Base-by-base conservation (phyloP, 2,329 filamentous ascomycete species). In the Hypoxylon sp. region DNA sequence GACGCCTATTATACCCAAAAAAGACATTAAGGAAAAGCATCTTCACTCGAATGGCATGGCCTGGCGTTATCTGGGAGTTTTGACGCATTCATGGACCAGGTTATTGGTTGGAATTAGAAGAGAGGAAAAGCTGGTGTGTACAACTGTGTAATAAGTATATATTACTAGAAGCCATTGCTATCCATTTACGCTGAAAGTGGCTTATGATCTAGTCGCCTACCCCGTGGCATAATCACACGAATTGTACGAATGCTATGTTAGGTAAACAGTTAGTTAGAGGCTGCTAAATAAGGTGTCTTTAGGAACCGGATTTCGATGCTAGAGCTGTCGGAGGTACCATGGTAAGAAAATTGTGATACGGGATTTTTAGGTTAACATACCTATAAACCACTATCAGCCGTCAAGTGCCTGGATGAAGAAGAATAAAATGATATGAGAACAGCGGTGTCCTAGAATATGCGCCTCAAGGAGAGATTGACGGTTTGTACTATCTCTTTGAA, bases 1-100 rank as follows among this genome's bases (percentile, higher is more conserved):
- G 46, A 17, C 46, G 59, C 47, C 46, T 37, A 50, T 47, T 59
- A 62, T 58, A 58, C 65, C 57, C 55, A 37, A 48, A 19, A 31
- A 54, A 55, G 33, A 39, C 26, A 47, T 67, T 50, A 51, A 58
- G 79, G 76, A 78, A 81, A 79, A 81, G 81, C 81, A 84, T 85
- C 83, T 85, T 85, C 83, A 85, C 84, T 85, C 83, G 82, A 83
- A 78, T 78, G 78, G 84, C 84, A 85, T 86, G 81, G 84, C 83
- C 82, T 74, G 84, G 84, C 83, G 83, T 85, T 85, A 65, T 78
- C 37, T 63, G 22, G 74, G 71, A 71, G 62, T 73, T 74, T 64
- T 52, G 47, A 42, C 13, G 46, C 47, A 65, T 67, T 67, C 19
- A 65, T 33, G 58, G 52, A 39, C 29, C 33, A 31, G 44, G 44